Evolutionary conservation across 352 stramenopile species (phyloP), one percentile per base, ranked within the genome.

Genomic region (Pythium pyrilobum): DNA sequence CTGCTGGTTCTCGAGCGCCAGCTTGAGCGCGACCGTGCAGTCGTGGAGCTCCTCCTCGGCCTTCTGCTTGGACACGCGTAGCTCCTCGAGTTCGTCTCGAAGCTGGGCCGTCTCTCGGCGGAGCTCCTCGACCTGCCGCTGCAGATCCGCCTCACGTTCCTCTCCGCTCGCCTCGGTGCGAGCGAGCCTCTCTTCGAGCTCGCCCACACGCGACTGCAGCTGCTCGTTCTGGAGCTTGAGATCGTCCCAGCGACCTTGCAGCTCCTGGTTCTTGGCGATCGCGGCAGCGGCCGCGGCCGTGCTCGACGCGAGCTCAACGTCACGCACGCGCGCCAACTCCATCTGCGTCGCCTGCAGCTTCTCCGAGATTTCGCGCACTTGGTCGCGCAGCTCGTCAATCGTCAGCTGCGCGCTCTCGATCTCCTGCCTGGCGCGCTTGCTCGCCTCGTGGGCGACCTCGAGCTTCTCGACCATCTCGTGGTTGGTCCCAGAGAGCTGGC

Each of bases 161-260:
- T 80, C 62, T 12, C 67, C 67, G 8, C 62, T 57, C 4, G 57
- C 59, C 40, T 80, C 69, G 0, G 64, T 77, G 10, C 66, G 51
- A 7, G 67, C 56, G 12, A 89, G 45, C 9, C 64, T 52, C 38
- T 72, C 62, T 37, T 89, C 73, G 4, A 89, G 58, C 46, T 81
- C 77, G 18, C 82, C 67, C n/a, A 89, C 75, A 10, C 77, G 77
- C 7, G 57, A 47, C 56, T 85, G 71, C n/a, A 85, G 52, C 37
- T 77, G 63, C 13, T 78, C 62, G 39, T 89, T 86, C 42, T 85
- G 71, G 16, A 54, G 38, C 36, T 73, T 74, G 0, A 78, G 51
- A 27, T 86, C 71, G 41, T 76, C 61, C 67, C 69, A 79, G 2
- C 71, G 66, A n/a, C 66, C 66, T 29, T 88, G 68, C 9, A 88